Evolutionary conservation across 345 rosid species (phyloP).

Genomic region (Aurinia saxatilis): DNA sequence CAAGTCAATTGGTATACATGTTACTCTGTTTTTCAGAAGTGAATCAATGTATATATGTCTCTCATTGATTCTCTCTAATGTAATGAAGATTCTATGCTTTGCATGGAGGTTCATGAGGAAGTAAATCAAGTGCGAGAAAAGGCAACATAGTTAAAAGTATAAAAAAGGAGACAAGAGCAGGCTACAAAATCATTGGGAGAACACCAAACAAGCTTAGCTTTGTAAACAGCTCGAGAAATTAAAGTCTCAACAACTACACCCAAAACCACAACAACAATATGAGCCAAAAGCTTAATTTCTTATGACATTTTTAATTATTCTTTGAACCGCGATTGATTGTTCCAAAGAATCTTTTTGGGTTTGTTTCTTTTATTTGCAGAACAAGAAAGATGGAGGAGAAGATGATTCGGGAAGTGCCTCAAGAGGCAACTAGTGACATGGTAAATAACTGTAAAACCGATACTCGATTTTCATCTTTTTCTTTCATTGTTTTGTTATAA

Average conservation of each 20-base stretch:
- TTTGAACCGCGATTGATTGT: too few relatives aligned
- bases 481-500: too few relatives aligned
- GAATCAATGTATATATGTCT: background rate
- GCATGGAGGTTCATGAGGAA: conserved; percentile 90
- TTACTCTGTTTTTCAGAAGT: background rate
- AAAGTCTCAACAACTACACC: conserved; percentile 38
- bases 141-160: conserved; percentile 55
- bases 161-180: conserved; percentile 65
- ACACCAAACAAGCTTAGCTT: conserved; percentile 76
- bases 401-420: too few relatives aligned
- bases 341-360: too few relatives aligned
- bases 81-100: background rate
- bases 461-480: too few relatives aligned
- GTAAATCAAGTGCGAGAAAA: conserved; percentile 76
- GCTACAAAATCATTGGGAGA: conserved; percentile 69
- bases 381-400: too few relatives aligned
- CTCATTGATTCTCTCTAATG: background rate
- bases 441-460: too few relatives aligned
- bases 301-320: too few relatives aligned
- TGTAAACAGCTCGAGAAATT: conserved; percentile 80
- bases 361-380: too few relatives aligned
- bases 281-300: conserved; percentile 1
- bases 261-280: conserved; percentile 5
- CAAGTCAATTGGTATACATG: background rate
- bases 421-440: too few relatives aligned